Percentiles rank a stretch among this genome's conserved stretches.
Evolutionary conservation across 2,329 filamentous ascomycete species (phyloP).

Genomic region (Nothophoma quercina): DNA sequence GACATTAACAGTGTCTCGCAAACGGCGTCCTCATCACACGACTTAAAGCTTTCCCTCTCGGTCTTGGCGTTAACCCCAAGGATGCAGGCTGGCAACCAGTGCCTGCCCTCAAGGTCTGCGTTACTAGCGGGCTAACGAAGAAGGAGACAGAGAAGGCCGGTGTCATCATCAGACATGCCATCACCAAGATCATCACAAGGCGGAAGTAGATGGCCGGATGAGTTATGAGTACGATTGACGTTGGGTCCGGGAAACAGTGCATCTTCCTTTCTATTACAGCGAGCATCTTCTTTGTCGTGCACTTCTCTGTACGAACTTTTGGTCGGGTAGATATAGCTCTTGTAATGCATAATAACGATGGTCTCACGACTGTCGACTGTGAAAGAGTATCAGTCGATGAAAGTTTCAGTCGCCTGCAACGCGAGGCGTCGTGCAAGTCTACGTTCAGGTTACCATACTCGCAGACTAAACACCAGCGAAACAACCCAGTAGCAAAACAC

Average conservation of each 20-base stretch:
- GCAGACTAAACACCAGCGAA: not conserved
- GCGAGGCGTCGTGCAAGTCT: too few relatives aligned
- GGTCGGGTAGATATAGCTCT: constrained; percentile 4
- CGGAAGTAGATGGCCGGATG: constrained; percentile 45
- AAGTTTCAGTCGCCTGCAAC: too few relatives aligned
- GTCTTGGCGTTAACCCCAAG: constrained; percentile 67
- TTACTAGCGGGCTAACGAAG: constrained; percentile 85
- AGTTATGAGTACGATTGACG: constrained; percentile 9
- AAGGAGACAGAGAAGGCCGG: constrained; percentile 97
- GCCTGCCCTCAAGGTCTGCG: constrained; percentile 88
- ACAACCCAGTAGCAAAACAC: not conserved
- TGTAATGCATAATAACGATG: constrained; percentile 18
- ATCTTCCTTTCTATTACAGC: not conserved
- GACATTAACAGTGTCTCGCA: constrained; percentile 69
- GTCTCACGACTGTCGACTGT: not conserved
- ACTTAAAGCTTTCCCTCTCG: constrained; percentile 75
- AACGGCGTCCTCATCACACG: constrained; percentile 91
- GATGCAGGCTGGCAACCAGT: constrained; percentile 72
- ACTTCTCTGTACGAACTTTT: constrained; percentile 7
- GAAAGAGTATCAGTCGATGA: too few relatives aligned
- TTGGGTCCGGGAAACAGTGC: not conserved
- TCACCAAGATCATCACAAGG: constrained; percentile 84
- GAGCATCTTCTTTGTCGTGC: constrained; percentile 3
- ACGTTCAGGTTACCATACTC: not conserved
- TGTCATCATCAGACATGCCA: constrained; percentile 84